Evolutionary conservation across 805 yeast species (phyloP).

Genomic region (Vanderwaltozyma polyspora): DNA sequence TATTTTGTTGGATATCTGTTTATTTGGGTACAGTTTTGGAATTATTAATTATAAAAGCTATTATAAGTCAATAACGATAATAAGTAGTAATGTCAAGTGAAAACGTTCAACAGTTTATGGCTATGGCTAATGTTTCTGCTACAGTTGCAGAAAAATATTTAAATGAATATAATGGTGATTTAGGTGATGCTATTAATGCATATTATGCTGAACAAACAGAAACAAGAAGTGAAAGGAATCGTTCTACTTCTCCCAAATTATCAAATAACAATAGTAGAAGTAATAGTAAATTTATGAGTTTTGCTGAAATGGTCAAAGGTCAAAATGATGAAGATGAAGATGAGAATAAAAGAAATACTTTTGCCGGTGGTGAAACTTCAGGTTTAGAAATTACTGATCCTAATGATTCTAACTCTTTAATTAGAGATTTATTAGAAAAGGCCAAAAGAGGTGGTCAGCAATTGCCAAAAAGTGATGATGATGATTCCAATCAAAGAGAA

Average conservation of each 20-base stretch:
- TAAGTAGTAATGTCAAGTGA: conserved; percentile 16
- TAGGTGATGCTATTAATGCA: conserved; percentile 22
- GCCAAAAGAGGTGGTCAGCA: conserved; percentile 54
- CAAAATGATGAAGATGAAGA: conserved; percentile 32
- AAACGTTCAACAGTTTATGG: conserved; percentile 27
- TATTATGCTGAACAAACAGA: conserved; percentile 14
- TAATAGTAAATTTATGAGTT: conserved; percentile 29
- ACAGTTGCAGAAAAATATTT: conserved; percentile 31
- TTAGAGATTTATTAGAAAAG: conserved; percentile 50
- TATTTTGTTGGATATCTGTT: no score
- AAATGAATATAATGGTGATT: conserved; percentile 15
- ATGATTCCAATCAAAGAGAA: conserved; percentile 24
- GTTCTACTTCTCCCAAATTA: not conserved
- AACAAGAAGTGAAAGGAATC: not conserved
- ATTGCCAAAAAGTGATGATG: conserved; percentile 23
- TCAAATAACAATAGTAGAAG: conserved; percentile 2
- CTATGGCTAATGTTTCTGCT: conserved; percentile 30
- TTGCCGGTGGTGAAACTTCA: conserved; percentile 61
- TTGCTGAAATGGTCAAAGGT: conserved; percentile 29
- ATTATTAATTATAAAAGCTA: no score
- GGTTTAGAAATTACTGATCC: conserved; percentile 76
- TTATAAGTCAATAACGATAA: no score
- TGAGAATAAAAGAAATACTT: conserved; percentile 48
- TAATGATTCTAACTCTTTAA: conserved; percentile 34
- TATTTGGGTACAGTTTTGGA: no score